Evolutionary conservation across 352 stramenopile species (phyloP).

Genomic region (Phytophthora litchii): DNA sequence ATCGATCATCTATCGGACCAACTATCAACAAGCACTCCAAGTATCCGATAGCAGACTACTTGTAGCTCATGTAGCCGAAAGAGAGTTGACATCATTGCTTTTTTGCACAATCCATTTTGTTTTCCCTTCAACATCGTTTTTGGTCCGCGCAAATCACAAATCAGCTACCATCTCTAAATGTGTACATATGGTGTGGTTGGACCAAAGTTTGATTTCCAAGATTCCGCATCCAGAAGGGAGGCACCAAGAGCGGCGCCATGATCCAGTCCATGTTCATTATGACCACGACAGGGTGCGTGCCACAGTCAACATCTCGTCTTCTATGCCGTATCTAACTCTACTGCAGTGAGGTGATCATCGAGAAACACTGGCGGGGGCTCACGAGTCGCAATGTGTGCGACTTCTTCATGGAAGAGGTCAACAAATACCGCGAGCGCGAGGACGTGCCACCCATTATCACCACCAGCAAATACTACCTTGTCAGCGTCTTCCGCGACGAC

Average conservation of each 20-base stretch:
- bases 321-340: slow-evolving; percentile 15
- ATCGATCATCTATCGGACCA: slow-evolving; percentile 5
- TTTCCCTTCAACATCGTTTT: slow-evolving; percentile 14
- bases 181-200: slow-evolving; percentile 15
- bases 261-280: slow-evolving; percentile 98
- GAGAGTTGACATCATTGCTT: background rate
- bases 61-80: slow-evolving; percentile 9
- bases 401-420: slow-evolving; percentile 98
- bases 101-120: slow-evolving; percentile 20
- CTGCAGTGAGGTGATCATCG: slow-evolving; percentile 95
- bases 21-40: no score
- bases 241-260: slow-evolving; percentile 65
- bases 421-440: slow-evolving; percentile 89
- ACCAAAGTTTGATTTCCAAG: slow-evolving; percentile 32
- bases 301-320: background rate
- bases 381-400: slow-evolving; percentile 96
- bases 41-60: slow-evolving; percentile 8
- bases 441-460: slow-evolving; percentile 91
- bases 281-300: slow-evolving; percentile 87
- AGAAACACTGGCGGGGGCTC: slow-evolving; percentile 97
- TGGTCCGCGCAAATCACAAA: slow-evolving; percentile 17
- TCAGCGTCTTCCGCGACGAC: slow-evolving; percentile 94
- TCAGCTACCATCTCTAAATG: slow-evolving; percentile 4
- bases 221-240: slow-evolving; percentile 10
- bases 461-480: slow-evolving; percentile 90